Conservation (phyloP, 1,284 basidiomycete species). For the Ceratobasidium sp. region DNA sequence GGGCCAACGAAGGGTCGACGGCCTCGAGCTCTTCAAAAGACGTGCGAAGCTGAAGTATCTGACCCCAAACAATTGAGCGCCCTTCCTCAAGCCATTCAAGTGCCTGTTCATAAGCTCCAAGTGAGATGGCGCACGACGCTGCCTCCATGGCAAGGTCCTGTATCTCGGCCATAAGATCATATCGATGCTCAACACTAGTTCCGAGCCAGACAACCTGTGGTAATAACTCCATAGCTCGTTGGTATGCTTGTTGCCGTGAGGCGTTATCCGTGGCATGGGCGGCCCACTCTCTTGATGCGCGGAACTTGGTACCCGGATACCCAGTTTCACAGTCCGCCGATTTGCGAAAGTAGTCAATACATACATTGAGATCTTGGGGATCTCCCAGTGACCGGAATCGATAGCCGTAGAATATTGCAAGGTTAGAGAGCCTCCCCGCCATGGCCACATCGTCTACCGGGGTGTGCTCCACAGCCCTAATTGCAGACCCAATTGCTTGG, state of each 20-base stretch:
- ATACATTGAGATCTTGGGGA: no score
- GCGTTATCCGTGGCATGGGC: neutral
- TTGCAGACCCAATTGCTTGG: neutral
- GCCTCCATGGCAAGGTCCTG: conserved; percentile 27
- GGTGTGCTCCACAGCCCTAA: neutral
- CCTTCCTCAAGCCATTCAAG: conserved; percentile 38
- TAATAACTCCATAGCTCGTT: conserved; percentile 8
- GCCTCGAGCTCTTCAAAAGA: conserved; percentile 5
- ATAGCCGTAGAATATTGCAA: no score
- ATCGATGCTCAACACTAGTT: neutral
- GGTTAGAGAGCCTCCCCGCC: no score
- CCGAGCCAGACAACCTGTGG: conserved; percentile 37
- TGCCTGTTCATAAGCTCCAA: conserved; percentile 6
- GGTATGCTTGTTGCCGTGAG: neutral
- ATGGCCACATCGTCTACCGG: neutral
- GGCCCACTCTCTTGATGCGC: neutral
- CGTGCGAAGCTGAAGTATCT: conserved; percentile 33
- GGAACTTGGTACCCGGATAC: neutral
- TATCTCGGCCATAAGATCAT: neutral
- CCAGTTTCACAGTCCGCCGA: neutral
- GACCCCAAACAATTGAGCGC: conserved; percentile 34
- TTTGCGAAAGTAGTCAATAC: neutral
- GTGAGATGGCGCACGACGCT: conserved; percentile 14
- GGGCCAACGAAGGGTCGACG: conserved; percentile 9
- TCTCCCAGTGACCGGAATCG: no score